phyloP scores from a whole-genome alignment of 1,139 yeast species.

The Meyerozyma carpophila region DNA sequence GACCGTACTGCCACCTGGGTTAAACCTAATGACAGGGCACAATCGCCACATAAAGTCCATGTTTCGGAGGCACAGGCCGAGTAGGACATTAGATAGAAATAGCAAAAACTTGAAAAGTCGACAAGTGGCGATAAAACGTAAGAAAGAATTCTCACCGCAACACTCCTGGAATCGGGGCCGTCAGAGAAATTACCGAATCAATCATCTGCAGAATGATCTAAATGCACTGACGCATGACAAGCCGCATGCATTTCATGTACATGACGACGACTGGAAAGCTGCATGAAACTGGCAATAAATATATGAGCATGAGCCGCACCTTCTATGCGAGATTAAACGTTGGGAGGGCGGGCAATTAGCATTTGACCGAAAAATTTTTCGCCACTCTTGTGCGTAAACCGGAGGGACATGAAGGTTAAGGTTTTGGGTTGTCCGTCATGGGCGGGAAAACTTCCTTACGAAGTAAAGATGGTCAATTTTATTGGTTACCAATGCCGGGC shows the following conservation, averaged over 20 bases:
- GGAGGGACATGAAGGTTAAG: too few relatives aligned
- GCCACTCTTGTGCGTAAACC: too few relatives aligned
- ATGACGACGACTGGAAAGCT: neutral
- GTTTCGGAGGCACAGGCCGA: constrained; percentile 30
- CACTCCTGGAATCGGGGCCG: constrained; percentile 1
- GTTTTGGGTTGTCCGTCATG: too few relatives aligned
- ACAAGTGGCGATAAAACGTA: neutral
- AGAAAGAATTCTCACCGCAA: neutral
- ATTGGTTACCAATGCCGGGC: neutral
- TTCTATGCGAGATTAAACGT: neutral
- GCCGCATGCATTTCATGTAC: neutral
- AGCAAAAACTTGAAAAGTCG: neutral
- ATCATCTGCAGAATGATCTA: constrained; percentile 1
- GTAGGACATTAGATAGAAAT: constrained; percentile 6
- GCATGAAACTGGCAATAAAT: neutral
- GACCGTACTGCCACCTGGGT: constrained; percentile 37
- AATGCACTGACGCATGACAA: neutral
- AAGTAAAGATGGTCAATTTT: neutral
- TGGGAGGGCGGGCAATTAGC: neutral
- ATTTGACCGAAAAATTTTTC: too few relatives aligned
- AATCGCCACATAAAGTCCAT: constrained; percentile 48
- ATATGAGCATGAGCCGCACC: neutral
- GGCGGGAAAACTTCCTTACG: too few relatives aligned
- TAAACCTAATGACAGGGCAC: constrained; percentile 43
- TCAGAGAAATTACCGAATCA: neutral